Conservation (phyloP, 768 basidiomycete species). For the Cyclocybe aegerita region DNA sequence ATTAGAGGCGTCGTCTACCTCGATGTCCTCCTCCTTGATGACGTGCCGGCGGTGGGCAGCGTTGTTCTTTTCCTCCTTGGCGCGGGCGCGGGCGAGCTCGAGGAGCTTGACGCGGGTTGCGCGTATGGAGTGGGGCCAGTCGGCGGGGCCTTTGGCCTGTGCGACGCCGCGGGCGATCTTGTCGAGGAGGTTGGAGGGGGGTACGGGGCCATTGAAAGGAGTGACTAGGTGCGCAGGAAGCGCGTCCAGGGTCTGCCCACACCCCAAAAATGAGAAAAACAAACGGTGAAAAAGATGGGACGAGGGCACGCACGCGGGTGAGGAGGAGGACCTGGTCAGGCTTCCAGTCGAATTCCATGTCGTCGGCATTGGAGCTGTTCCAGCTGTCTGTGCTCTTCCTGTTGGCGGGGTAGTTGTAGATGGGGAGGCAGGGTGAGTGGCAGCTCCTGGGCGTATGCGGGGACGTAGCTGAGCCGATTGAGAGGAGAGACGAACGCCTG, state of each 20-base stretch:
- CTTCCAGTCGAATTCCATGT: constrained; percentile 71
- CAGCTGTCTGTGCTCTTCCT: constrained; percentile 82
- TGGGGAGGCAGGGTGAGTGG: constrained; percentile 55
- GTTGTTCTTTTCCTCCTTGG: constrained; percentile 49
- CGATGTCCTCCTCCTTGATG: constrained; percentile 48
- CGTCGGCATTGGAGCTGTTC: constrained; percentile 77
- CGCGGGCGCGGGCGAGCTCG: constrained; percentile 72
- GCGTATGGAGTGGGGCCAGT: constrained; percentile 83
- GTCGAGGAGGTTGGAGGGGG: constrained; percentile 83
- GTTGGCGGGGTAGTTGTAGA: constrained; percentile 51
- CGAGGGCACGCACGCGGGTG: constrained; percentile 47
- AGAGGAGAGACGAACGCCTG: constrained; percentile 50
- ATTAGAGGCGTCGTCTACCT: constrained; percentile 29
- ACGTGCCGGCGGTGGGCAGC: constrained; percentile 35
- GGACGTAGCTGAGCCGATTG: constrained; percentile 39
- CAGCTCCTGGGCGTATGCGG: constrained; percentile 63
- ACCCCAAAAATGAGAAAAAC: constrained; percentile 9
- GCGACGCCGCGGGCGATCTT: constrained; percentile 80
- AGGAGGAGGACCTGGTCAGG: constrained; percentile 70
- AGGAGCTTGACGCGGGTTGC: constrained; percentile 82
- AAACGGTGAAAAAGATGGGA: constrained; percentile 9
- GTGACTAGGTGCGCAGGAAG: constrained; percentile 84
- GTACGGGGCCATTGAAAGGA: constrained; percentile 81
- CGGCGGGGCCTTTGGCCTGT: constrained; percentile 70
- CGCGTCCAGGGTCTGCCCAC: constrained; percentile 71